A percentile compares a stretch with the other conserved stretches of the same genome.
Conservation (phyloP, 2,329 filamentous ascomycete species). For the Neofusicoccum cordaticola region DNA sequence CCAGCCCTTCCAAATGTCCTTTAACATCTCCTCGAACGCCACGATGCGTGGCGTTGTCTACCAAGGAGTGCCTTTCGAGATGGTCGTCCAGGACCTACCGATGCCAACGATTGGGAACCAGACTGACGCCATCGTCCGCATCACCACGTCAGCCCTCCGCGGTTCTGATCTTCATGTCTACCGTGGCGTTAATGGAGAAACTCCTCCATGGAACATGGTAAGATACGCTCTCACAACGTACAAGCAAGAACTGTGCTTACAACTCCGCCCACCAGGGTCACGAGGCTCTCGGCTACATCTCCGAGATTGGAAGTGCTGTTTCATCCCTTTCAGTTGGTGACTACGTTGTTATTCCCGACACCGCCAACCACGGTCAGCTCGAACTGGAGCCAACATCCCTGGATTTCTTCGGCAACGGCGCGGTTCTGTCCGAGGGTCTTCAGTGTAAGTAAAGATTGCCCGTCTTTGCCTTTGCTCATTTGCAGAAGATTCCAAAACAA, state of each 20-base stretch:
- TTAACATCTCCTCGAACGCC: not conserved
- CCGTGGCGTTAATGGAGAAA: constrained; percentile 6
- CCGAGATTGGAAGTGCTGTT: constrained; percentile 17
- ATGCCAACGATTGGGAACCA: constrained; percentile 16
- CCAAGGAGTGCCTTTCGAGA: not conserved
- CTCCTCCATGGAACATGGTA: too few relatives aligned
- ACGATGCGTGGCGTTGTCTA: not conserved
- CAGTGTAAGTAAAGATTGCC: too few relatives aligned
- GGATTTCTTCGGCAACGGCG: not conserved
- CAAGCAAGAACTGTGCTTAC: too few relatives aligned
- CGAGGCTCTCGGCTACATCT: constrained; percentile 19
- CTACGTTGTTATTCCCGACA: constrained; percentile 18
- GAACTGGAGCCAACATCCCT: not conserved
- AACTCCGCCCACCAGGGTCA: constrained; percentile 7
- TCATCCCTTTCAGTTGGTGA: constrained; percentile 15
- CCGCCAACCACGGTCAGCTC: constrained; percentile 7
- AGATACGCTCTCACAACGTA: too few relatives aligned
- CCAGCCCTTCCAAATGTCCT: too few relatives aligned
- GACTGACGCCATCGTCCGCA: constrained; percentile 38
- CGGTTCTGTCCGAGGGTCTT: too few relatives aligned
- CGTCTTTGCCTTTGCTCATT: too few relatives aligned
- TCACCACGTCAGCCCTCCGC: constrained; percentile 36
- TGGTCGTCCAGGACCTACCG: constrained; percentile 6
- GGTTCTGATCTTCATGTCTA: constrained; percentile 38
- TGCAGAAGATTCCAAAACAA: not conserved